These are phyloP conservation scores for Scalesia atractyloides DNA, from an alignment of 129 eudicot species.

Conservation along the genomic window DNA sequence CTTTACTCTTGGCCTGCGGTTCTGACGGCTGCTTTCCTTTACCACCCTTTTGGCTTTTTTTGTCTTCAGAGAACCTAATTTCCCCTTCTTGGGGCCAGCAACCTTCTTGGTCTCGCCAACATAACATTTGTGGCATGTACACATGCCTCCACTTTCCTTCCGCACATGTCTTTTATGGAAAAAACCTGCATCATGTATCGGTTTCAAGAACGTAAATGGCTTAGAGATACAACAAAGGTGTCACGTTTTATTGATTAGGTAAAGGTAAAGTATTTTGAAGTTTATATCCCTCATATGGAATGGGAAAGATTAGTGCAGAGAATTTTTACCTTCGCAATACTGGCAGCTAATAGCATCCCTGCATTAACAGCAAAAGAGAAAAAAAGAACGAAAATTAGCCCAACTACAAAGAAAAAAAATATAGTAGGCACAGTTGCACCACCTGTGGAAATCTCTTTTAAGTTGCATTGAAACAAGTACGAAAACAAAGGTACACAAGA, in stretches of 20 bases:
- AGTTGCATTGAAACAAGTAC: constrained; percentile 10
- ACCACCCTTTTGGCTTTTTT: constrained; percentile 33
- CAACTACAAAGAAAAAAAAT: constrained; percentile 4
- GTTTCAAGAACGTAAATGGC: background rate
- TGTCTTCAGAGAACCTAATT: constrained; percentile 30
- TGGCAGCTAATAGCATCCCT: constrained; percentile 93
- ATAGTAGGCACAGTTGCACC: constrained; percentile 18
- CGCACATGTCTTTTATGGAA: constrained; percentile 81
- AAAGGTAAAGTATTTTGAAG: background rate
- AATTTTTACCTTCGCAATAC: constrained; percentile 65
- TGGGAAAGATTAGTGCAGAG: background rate
- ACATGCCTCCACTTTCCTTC: constrained; percentile 62
- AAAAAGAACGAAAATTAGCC: constrained; percentile 9
- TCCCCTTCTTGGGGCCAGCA: constrained; percentile 38
- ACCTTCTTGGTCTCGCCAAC: constrained; percentile 32
- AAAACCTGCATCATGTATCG: constrained; percentile 44
- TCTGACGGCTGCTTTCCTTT: constrained; percentile 39
- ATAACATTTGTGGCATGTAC: constrained; percentile 76
- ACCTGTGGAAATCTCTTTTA: constrained; percentile 1
- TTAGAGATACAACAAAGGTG: background rate
- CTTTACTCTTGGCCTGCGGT: constrained; percentile 31
- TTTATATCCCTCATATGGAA: constrained; percentile 4
- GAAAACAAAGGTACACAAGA: constrained; percentile 8
- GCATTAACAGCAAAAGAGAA: constrained; percentile 27
- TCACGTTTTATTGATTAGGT: background rate